Evolutionary conservation across 352 stramenopile species (phyloP), one percentile per base, ranked within the genome.

Genomic region (Phytophthora pisi): DNA sequence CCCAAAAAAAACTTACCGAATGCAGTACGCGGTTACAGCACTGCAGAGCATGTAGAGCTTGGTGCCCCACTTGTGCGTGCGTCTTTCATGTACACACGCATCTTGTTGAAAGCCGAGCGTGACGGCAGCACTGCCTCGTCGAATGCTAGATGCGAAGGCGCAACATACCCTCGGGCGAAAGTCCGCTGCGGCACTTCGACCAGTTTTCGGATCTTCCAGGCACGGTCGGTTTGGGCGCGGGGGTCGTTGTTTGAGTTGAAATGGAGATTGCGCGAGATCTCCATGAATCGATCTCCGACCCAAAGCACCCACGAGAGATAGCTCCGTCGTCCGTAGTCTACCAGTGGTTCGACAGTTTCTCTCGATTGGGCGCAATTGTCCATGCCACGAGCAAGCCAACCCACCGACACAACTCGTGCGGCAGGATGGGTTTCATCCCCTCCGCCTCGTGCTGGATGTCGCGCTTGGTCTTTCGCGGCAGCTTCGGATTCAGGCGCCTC

Each of bases 51-150:
- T 42, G 13, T 1, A 42, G 34, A n/a, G 34, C 34, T 42, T 42
- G 34, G 34, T 42, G 34, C 34, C 34, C 34, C 34, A 42, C 34
- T 42, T 42, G 34, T 30, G 34, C 13, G 34, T 6, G 9, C 16
- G 34, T n/a, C 34, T 42, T 42, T 42, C 34, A 42, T 42, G 34
- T n/a, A 42, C 1, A 42, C 34, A 1, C 34, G 34, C 34, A 42
- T 42, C 34, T 42, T 42, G 34, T 42, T 42, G 34, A 42, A 42
- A 1, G 34, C 9, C 8, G 34, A 42, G 3, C 55, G 56, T 9
- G 30, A 58, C 6, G 52, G 58, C 18, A 68, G 47, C 5, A 74
- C 51, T 13, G 47, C 60, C 42, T 74, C 61, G 46, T 74, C 66
- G 38, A 74, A 74, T 16, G 61, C 43, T 4, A 16, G 5, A 51